Conservation (phyloP, 306 rosid species). For the Potentilla sterilis region DNA sequence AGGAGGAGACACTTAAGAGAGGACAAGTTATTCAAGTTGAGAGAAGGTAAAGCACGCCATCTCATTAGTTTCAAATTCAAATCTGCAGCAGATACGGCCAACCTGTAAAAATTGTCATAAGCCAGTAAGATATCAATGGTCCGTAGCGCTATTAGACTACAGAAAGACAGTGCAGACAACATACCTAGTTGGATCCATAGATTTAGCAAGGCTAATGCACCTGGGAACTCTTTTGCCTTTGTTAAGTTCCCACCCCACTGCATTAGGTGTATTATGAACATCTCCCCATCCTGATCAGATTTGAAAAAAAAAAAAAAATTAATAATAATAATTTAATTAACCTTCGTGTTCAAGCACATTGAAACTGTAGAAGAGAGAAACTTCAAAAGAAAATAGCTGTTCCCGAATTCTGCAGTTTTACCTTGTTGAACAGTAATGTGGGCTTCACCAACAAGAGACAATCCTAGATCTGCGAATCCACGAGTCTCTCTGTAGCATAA, state of each 20-base stretch:
- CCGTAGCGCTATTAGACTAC: not conserved
- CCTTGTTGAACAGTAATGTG: constrained; percentile 61
- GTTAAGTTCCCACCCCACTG: constrained; percentile 91
- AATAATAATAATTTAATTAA: too few species aligned
- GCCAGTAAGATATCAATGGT: constrained; percentile 20
- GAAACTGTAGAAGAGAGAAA: constrained; percentile 5
- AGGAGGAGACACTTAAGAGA: constrained; percentile 89
- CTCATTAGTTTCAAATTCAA: constrained; percentile 97
- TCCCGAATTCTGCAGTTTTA: constrained; percentile 38
- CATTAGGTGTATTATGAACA: constrained; percentile 44
- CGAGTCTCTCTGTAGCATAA: constrained; percentile 91
- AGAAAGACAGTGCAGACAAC: constrained; percentile 6
- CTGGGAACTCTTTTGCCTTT: constrained; percentile 65
- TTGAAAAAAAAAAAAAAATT: not conserved
- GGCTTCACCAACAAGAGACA: constrained; percentile 87
- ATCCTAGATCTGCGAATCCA: constrained; percentile 82
- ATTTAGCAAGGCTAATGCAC: constrained; percentile 82
- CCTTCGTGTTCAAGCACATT: constrained; percentile 13
- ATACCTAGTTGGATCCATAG: constrained; percentile 94
- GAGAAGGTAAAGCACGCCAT: constrained; percentile 95
- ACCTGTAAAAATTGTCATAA: constrained; percentile 47
- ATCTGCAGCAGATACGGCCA: constrained; percentile 97
- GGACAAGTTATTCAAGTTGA: constrained; percentile 65
- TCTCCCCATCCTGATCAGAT: constrained; percentile 54
- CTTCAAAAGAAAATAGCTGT: constrained; percentile 22